phyloP scores from a whole-genome alignment of 768 basidiomycete species.

The Guyanaporus albipodus region DNA sequence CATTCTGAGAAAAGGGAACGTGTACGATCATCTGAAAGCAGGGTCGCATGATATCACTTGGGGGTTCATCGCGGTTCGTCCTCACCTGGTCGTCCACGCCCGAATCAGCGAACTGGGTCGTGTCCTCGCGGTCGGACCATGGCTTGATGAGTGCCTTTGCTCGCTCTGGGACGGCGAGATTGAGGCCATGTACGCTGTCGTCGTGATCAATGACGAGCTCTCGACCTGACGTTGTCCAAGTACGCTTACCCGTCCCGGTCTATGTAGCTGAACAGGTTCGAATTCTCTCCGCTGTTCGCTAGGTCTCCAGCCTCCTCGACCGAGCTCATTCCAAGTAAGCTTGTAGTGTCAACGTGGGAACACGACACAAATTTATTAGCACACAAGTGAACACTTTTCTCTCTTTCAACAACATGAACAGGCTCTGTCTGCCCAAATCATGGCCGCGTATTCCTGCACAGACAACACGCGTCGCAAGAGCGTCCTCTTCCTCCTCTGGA shows the following conservation, averaged over 20 bases:
- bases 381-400: too few relatives aligned
- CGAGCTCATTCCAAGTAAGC: constrained; percentile 34
- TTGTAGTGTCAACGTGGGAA: constrained; percentile 1
- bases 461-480: constrained; percentile 3
- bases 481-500: constrained; percentile 10
- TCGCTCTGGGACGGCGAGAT: constrained; percentile 75
- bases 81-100: constrained; percentile 82
- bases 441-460: not conserved
- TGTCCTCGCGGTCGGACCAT: constrained; percentile 76
- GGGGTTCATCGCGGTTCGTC: constrained; percentile 2
- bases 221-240: not conserved
- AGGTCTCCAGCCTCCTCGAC: constrained; percentile 43
- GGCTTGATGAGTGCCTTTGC: constrained; percentile 76
- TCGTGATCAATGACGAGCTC: not conserved
- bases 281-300: constrained; percentile 43
- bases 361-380: too few relatives aligned
- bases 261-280: constrained; percentile 57
- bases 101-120: constrained; percentile 62
- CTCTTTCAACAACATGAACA: constrained; percentile 23
- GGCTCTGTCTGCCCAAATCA: constrained; percentile 13
- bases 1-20: constrained; percentile 75
- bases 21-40: constrained; percentile 67
- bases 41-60: constrained; percentile 13
- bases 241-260: constrained; percentile 60
- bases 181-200: constrained; percentile 72